Evolutionary conservation across 148 eudicot species (phyloP), one percentile per base, ranked within the genome.

Genomic region (Vaccinium vitisidaea): DNA sequence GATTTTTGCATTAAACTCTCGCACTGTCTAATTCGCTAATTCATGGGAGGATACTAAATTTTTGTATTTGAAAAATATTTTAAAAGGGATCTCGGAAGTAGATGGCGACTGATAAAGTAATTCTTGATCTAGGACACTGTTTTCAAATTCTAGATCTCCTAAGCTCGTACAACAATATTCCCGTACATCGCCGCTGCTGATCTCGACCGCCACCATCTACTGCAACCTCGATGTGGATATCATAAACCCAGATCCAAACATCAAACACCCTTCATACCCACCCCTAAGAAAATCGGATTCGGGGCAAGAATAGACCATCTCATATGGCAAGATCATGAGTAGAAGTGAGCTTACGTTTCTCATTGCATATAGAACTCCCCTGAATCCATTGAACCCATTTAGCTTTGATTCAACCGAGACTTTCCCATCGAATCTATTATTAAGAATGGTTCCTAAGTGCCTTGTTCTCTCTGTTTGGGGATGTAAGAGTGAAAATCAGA

Each of bases 351-450:
- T 93, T 5, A 93, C 93, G 55, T 93, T 90, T 73, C 94, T 90
- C 95, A 93, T 93, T 14, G 92, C 95, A 23, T 93, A 93, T 0
- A 93, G 83, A 0, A 93, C 95, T 23, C 95, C 93, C 83, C 93
- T 85, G 84, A 93, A 91, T 4, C 95, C 94, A 53, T 88, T 91
- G 88, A 91, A 93, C 48, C 93, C 94, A 48, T 93, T 92, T 14
- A 93, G 85, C 87, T 93, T 93, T 23, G 95, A 93, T 30, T 89
- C 94, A 5, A 90, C 79, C 0, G 92, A 90, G 5, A 92, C 91
- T 9, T 87, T 86, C 65, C 92, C 94, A 2, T 92, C 93, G 49
- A 93, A 84, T 36, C 92, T 49, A 2, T 1, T 1, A 93, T 87
- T 1, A 88, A 88, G 8, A 90, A 88, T 10, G 91, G 88, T 27